Base-by-base conservation (phyloP, 768 basidiomycete genomes). In the Lactifluus pinguis region DNA sequence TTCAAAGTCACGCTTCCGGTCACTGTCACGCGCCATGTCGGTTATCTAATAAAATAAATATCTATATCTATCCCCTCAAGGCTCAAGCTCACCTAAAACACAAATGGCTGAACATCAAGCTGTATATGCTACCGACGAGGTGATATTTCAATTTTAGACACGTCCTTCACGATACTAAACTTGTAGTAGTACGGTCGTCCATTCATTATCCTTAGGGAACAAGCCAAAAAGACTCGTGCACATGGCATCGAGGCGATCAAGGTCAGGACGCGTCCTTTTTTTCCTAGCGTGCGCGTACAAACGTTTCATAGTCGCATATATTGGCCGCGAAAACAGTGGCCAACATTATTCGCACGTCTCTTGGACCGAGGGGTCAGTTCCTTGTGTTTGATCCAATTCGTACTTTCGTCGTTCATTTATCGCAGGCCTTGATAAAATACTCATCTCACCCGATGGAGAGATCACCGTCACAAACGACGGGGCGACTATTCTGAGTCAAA, bases 381-480 rank as follows among this genome's bases (percentile, higher is more conserved):
- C 47, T 55, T 25, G 17, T 21, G 11, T 17, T 45, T 25, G 42
- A 36, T 45, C 32, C 42, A 41, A 41, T 48, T 7, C 47, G 38
- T 9, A 5, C 44, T 44, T 29, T 17, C 29, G 38, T 47, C 47
- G 57, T 36, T 39, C 8, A 58, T 54, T 21, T 14, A 30, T 50
- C 67, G 13, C 63, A 95, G 93, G 95, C 48, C 83, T 98, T 52
- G 92, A 94, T 79, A 94, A 94, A 81, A 92, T 94, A 69, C 81
- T 94, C 68, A 92, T 94, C 67, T 92, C 91, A 32, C 87, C 95
- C 21, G 97, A 98, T 77, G 97, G 97, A 52, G 97, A 99, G 69
- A 98, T 99, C 69, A 98, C 95, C 36, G 95, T 98, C 41, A 98
- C 97, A 14, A 99, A 99, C 75, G 97, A 99, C 74, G 97, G 97